Base-by-base conservation (phyloP, 2,329 filamentous ascomycete species). In the Apiospora malaysiana region DNA sequence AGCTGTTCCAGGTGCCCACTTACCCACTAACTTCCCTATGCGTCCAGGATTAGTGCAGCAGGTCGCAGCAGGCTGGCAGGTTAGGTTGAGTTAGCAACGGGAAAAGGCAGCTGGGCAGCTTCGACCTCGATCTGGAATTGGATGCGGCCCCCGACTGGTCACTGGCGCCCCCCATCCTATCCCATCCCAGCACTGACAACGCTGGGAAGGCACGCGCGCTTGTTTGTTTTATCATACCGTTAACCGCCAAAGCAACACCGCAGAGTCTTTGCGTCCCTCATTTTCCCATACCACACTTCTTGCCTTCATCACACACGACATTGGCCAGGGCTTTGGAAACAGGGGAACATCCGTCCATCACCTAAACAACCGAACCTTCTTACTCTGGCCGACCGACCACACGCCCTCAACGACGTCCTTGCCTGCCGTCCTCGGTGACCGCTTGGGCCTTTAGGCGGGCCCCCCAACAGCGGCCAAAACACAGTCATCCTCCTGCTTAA, bases 401-500 rank as follows among this genome's bases (percentile, higher is more conserved):
- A 63, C 18, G 56, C 32, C 56, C 32, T 40, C 23, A 27, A 27
- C 56, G 27, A 40, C 32, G 32, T 37, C 27, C 51, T 18, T 37
- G 51, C 51, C 56, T 63, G 56, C 32, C 56, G 56, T 63, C 56
- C 56, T 63, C 40, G 18, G 65, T 67, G 47, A 68, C 46, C 67
- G 67, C 67, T 68, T 40, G 67, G 67, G 67, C 67, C 67, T 56
- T 56, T 49, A 56, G 45, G 45, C 67, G 46, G 46, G 67, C 45
- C 45, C 66, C 46, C 67, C 67, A 68, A 68, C 67, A 40, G 67
- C 67, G 27, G 67, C 67, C 67, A 68, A 56, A 68, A 68, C 67
- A 68, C 67, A 49, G 67, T 42, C 67, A 51, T 40, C 46, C 67
- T 56, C 46, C 27, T 49, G 27, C 46, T 49, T 67, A 27, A 46